These are phyloP conservation scores for Straminergon stramineum DNA, from an alignment of 225 moss, liverwort and hornwort genomes.

Conservation along the genomic window DNA sequence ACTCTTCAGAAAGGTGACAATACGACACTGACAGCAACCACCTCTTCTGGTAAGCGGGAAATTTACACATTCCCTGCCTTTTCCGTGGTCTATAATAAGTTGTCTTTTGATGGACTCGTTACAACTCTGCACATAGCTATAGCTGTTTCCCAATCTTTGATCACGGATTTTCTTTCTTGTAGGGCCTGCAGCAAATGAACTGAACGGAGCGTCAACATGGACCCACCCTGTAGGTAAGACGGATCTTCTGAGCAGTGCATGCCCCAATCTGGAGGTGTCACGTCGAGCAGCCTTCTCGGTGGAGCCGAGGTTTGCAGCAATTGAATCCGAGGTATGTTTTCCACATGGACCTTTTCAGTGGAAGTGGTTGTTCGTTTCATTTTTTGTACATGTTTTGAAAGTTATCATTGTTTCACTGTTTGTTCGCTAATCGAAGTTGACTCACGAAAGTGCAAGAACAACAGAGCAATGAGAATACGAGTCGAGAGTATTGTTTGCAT, in stretches of 20 bases:
- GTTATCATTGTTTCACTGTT: neutral
- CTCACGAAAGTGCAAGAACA: neutral
- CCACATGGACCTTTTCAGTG: neutral
- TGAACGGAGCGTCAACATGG: neutral
- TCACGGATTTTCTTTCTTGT: neutral
- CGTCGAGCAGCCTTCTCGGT: no score
- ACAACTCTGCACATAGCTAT: no score
- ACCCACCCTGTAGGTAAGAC: neutral
- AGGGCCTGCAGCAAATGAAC: neutral
- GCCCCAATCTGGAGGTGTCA: neutral
- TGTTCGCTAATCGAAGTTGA: neutral
- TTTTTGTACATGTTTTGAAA: neutral
- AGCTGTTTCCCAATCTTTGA: neutral
- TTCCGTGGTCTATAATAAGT: no score
- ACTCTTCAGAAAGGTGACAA: neutral
- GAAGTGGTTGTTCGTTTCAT: neutral
- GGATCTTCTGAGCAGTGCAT: neutral
- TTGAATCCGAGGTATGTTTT: neutral
- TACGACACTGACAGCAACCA: neutral
- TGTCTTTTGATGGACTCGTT: neutral
- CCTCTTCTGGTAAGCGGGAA: neutral
- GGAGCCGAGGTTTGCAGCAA: neutral
- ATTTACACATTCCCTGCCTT: no score
- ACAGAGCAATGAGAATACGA: neutral
- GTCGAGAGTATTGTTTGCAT: neutral